Conservation (phyloP, 148 eudicot species). For the Dysphania ambrosioides region DNA sequence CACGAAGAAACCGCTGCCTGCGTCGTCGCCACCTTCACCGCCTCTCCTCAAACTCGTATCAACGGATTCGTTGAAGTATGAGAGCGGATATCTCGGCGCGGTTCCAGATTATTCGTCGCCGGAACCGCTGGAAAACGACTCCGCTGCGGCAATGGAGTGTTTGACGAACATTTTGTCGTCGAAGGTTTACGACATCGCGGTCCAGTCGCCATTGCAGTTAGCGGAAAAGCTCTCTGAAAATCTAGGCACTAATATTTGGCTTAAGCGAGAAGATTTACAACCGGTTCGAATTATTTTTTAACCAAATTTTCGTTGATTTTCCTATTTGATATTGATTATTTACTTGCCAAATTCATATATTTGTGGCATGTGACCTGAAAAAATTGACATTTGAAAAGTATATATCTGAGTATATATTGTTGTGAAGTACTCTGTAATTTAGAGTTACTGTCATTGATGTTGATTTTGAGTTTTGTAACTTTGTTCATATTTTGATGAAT, state of each 20-base stretch:
- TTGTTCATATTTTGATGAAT: background rate
- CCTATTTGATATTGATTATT: background rate
- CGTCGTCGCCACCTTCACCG: background rate
- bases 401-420: too few relatives aligned
- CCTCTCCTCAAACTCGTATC: background rate
- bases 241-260: constrained; percentile 55
- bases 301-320: background rate
- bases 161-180: constrained; percentile 57
- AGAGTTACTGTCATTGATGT: background rate
- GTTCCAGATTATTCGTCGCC: constrained; percentile 30
- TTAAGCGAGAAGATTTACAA: constrained; percentile 82
- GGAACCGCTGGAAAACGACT: background rate
- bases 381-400: too few relatives aligned
- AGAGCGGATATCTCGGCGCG: constrained; percentile 51
- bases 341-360: background rate
- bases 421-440: background rate
- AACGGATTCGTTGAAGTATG: constrained; percentile 28
- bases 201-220: constrained; percentile 65
- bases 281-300: constrained; percentile 37
- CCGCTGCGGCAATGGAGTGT: constrained; percentile 50
- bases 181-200: constrained; percentile 71
- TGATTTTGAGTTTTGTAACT: too few relatives aligned
- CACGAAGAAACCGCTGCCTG: background rate
- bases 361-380: too few relatives aligned
- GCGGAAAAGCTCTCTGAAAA: constrained; percentile 61